phyloP scores from a whole-genome alignment of 2,329 filamentous ascomycete species.

The Calonectria ilicicola region DNA sequence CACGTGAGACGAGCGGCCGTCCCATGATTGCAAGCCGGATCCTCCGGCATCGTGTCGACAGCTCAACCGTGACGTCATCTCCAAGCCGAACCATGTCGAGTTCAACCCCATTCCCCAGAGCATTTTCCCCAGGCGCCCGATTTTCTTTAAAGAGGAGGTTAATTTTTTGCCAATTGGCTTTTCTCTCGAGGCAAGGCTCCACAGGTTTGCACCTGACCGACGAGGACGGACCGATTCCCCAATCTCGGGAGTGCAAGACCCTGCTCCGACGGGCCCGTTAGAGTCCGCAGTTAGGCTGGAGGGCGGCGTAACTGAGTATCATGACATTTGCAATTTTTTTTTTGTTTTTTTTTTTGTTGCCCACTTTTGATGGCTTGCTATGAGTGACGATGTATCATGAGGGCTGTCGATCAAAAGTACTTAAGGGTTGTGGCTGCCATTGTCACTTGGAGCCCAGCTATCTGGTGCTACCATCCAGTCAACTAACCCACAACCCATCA shows the following conservation, averaged over 20 bases:
- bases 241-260: constrained; percentile 30
- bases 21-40: constrained; percentile 5
- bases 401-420: neutral
- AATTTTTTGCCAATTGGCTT: constrained; percentile 17
- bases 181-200: neutral
- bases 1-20: neutral
- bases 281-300: constrained; percentile 12
- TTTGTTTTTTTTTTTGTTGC: neutral
- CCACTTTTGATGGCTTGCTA: neutral
- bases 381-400: neutral
- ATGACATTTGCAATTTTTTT: neutral
- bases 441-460: too few species aligned
- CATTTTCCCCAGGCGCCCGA: neutral
- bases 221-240: constrained; percentile 41
- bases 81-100: neutral
- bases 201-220: constrained; percentile 28
- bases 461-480: neutral
- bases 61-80: neutral
- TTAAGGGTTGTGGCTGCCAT: neutral
- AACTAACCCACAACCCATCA: neutral
- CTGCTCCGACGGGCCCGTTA: constrained; percentile 5
- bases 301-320: constrained; percentile 28
- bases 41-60: neutral
- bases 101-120: constrained; percentile 7
- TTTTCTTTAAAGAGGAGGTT: neutral